phyloP scores from a whole-genome alignment of 202 grass and related monocot genomes.

The Musa balbisiana region DNA sequence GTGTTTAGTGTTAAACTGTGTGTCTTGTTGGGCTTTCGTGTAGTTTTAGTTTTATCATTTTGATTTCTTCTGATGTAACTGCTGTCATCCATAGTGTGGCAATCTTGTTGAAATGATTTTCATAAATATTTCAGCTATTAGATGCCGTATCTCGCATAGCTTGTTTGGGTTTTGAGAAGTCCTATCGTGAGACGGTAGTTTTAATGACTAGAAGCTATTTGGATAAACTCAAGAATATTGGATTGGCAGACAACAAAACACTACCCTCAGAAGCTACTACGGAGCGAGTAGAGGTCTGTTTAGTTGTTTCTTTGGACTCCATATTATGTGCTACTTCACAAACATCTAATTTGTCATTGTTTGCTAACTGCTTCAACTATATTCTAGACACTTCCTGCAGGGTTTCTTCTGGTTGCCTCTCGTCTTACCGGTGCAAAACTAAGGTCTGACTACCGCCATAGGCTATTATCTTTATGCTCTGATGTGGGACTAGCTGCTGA shows the following conservation, averaged over 20 bases:
- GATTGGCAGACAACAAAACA: conserved; percentile 57
- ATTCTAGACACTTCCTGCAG: conserved; percentile 96
- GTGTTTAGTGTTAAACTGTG: background rate
- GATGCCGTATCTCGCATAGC: conserved; percentile 97
- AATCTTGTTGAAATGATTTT: conserved; percentile 22
- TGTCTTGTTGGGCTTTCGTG: background rate
- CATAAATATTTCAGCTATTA: conserved; percentile 54
- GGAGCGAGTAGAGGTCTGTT: conserved; percentile 79
- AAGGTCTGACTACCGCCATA: conserved; percentile 90
- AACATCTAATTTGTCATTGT: conserved; percentile 18
- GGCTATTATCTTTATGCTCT: conserved; percentile 91
- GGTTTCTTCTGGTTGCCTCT: conserved; percentile 87
- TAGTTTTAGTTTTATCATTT: conserved; percentile 2
- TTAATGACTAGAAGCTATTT: conserved; percentile 99
- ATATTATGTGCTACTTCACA: conserved; percentile 1
- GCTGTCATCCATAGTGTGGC: background rate
- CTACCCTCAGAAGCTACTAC: conserved; percentile 65
- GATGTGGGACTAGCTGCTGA: conserved; percentile 98
- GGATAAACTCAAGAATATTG: conserved; percentile 85
- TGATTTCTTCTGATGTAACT: background rate
- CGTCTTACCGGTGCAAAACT: conserved; percentile 81
- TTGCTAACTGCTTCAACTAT: conserved; percentile 49
- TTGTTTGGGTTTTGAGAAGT: conserved; percentile 98
- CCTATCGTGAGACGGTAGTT: conserved; percentile 96
- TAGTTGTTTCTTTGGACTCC: conserved; percentile 3